Evolutionary conservation across 768 basidiomycete genomes (phyloP), one percentile per base, ranked within the genome.

Genomic region (Kwoniella dendrophila): DNA sequence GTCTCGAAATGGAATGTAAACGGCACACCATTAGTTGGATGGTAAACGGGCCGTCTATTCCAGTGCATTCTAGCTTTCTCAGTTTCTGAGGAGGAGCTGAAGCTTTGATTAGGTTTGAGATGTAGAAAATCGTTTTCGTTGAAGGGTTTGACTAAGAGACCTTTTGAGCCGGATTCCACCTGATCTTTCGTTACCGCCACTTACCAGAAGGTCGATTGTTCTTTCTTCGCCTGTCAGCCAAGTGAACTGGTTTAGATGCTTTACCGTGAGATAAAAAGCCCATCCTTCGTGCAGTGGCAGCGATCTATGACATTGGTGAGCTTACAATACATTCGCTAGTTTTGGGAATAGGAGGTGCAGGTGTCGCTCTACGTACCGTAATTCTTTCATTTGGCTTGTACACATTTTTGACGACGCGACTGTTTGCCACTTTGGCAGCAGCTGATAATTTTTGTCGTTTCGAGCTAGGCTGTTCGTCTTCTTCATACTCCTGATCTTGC

Each of bases 201-300:
- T 33, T n/a, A 58, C 40, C 27, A n/a, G 45, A 47, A 18, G 14
- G 18, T 29, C 29, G 32, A 10, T 44, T 57, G 29, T 11, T 20
- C 24, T 55, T 55, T 2, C 8, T n/a, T 26, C 18, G 2, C 18
- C 2, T n/a, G 12, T 2, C n/a, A 24, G 43, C 24, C 18, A 51
- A 14, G 34, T 51, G 49, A 33, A 62, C 44, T 8, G 53, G 60
- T 29, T 38, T 30, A 4, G 60, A 62, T 2, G 60, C 51, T 36
- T 56, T 62, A 22, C 53, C 53, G 6, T 29, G 11, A 8, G 14
- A 36, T 1, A 62, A 16, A 33, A 62, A 55, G 1, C 60, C 60
- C 2, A 18, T n/a, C n/a, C n/a, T n/a, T n/a, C n/a, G n/a, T n/a
- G n/a, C n/a, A n/a, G n/a, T n/a, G n/a, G n/a, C n/a, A n/a, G n/a